Base-by-base conservation (phyloP, 2,329 filamentous ascomycete species). In the Fusarium setosum region DNA sequence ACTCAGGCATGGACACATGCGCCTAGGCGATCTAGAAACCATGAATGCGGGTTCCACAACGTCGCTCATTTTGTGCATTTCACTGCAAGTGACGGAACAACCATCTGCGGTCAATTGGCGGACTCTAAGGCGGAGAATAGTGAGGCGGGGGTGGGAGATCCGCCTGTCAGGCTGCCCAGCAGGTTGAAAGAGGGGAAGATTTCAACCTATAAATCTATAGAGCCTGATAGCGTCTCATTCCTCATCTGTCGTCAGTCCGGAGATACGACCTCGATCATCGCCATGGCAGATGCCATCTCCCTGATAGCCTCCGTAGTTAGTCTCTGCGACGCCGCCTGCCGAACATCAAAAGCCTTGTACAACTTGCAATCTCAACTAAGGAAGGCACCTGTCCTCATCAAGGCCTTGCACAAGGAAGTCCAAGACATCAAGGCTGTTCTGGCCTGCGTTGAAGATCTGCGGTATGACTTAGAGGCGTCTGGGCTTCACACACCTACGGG, bases 311-410 rank as follows among this genome's bases (percentile, higher is more conserved):
- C 47, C 3, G 31, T 48, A 41, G 21, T 42, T 17, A 42, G 37
- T 8, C 7, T 51, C 7, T 38, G 51, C 26, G 44, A 56, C 11
- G 21, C 51, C 5, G 13, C 29, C 29, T 6, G 50, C 3, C 53
- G 42, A 18, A 23, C 32, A 1, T 48, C 41, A 21, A 48, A 48
- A 11, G 34, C 32, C 3, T 29, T 57, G 1, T 21, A 51, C 23
- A 23, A 12, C 21, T 21, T 51, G 17, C 26, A 56, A 12, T 21
- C 24, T 15, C 21, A 56, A 18, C 24, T 56, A 15, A 56, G 7
- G n/a, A 56, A 56, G n/a, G 52, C 52, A 23, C 52, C 52, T 8
- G 34, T 17, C 26, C 17, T 48, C 21, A 56, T 56, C 3, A 41
- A 6, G 13, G 29, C 41, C n/a, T 24, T 56, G 24, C 23, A 41